Base-by-base conservation (phyloP, 176 grass and related monocot genomes). In the Bromus sterilis region DNA sequence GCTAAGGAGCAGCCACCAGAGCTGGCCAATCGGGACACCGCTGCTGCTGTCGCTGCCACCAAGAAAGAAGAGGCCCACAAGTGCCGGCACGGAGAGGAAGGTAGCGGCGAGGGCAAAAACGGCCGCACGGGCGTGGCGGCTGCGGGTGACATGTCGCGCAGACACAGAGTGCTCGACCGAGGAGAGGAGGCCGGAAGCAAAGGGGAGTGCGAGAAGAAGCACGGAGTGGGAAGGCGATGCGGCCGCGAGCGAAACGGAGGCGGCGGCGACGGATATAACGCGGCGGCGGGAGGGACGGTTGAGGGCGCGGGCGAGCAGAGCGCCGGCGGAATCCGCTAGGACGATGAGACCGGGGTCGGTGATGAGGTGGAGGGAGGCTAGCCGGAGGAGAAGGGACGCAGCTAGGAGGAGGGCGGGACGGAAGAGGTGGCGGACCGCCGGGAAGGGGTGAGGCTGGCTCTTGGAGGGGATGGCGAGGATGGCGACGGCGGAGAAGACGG, bases 1-100 rank as follows among this genome's bases (percentile, higher is more conserved):
- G 26, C 94, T 91, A 14, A 94, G 82, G 39, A 98, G 84, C 72
- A 88, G 73, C 96, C 86, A 98, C 39, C 90, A 90, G 56, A 98
- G 66, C 9, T 48, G 44, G 24, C 53, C 58, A 20, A 88, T 35
- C 1, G 86, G 82, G 28, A 88, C 65, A 44, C 23, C 72, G 3
- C 72, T 8, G 11, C 42, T 30, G 11, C 26, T 11, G 20, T 85
- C 71, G 41, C 40, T 30, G 42, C 49, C 65, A 36, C 32, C 76
- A 26, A 80, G 66, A 55, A 91, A 77, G 66, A 86, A 59, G 76
- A 91, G 82, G 24, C 90, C 82, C 61, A 82, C 24, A 12, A 94
- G 63, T 26, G 91, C 91, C 4, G 91, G 89, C 24, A 87, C 63
- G 29, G 82, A 86, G 76, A 97, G 91, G 66, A 94, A 86, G 7